phyloP scores from a whole-genome alignment of 2,329 filamentous ascomycete genomes.

The Zasmidium angulare region DNA sequence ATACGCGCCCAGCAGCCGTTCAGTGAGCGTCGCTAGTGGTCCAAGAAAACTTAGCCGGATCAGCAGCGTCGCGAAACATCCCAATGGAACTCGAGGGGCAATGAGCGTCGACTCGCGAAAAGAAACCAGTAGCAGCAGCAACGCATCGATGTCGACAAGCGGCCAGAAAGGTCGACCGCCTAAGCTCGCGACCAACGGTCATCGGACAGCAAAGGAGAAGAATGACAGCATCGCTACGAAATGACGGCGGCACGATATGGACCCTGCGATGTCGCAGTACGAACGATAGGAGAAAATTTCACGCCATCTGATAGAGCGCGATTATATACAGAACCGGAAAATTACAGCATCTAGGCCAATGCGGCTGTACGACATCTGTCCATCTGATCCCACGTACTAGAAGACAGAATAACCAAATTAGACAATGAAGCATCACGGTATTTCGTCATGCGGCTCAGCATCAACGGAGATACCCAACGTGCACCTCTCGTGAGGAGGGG shows the following conservation, averaged over 20 bases:
- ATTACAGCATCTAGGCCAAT: not conserved
- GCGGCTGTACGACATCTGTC: too few relatives aligned
- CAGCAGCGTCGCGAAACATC: conserved; percentile 2
- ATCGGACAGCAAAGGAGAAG: not conserved
- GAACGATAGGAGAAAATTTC: not conserved
- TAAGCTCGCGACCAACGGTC: not conserved
- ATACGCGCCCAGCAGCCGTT: conserved; percentile 5
- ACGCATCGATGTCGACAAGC: not conserved
- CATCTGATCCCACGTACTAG: not conserved
- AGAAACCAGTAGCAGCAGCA: not conserved
- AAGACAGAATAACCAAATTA: too few relatives aligned
- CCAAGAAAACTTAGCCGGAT: conserved; percentile 17
- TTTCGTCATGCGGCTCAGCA: not conserved
- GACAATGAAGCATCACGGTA: too few relatives aligned
- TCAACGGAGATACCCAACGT: too few relatives aligned
- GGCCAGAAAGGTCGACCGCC: not conserved
- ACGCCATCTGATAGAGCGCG: not conserved
- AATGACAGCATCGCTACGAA: not conserved
- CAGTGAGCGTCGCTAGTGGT: conserved; percentile 15
- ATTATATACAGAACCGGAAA: not conserved
- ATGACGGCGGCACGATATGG: not conserved
- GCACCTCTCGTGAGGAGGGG: not conserved
- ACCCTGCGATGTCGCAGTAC: not conserved
- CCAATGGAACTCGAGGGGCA: not conserved
- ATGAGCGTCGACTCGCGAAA: conserved; percentile 4